Evolutionary conservation across 352 stramenopile species (phyloP), one percentile per base, ranked within the genome.

Genomic region (Phytophthora macrochlamydospora): DNA sequence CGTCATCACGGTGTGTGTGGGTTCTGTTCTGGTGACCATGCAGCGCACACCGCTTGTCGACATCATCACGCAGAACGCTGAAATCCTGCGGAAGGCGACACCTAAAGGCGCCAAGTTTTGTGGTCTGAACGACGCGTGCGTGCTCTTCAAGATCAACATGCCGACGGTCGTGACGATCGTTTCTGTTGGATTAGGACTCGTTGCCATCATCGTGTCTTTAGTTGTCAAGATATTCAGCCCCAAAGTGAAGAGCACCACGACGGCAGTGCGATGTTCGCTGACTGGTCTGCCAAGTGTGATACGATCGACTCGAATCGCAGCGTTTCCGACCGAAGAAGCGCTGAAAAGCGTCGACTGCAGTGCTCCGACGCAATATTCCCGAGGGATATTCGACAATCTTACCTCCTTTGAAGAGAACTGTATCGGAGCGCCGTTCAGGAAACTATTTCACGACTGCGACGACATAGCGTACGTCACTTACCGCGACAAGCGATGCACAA

Each of bases 11-110:
- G 51, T 45, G 8, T 56, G 55, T 7, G 51, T 67, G 5, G 35
- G 50, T 4, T 45, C 52, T 7, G 37, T 37, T 2, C 52, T 74
- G 1, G 51, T 48, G 24, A 13, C 56, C 2, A 52, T 53, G 35
- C 61, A 64, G 13, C 61, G 37, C 28, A 74, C 62, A 8, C 64
- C 67, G 11, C 30, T 74, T 7, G 44, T 59, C 5, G 58, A 49
- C 2, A 71, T 75, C 13, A 50, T 67, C 29, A 56, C 58, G 9
- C 57, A 37, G 0, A 75, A 75, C 33, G 61, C 57, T 1, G 18
- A 72, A 9, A 65, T 68, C 42, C 49, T 75, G 49, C 62, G 67
- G 28, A 75, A 74, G 12, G 62, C 61, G 1, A 61, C 62, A 1
- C 38, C 40, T 5, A 57, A 51, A n/a, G 64, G 64, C 5, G 51